Evolutionary conservation across 148 eudicot genomes (phyloP).

Genomic region (Rhododendron simsii): DNA sequence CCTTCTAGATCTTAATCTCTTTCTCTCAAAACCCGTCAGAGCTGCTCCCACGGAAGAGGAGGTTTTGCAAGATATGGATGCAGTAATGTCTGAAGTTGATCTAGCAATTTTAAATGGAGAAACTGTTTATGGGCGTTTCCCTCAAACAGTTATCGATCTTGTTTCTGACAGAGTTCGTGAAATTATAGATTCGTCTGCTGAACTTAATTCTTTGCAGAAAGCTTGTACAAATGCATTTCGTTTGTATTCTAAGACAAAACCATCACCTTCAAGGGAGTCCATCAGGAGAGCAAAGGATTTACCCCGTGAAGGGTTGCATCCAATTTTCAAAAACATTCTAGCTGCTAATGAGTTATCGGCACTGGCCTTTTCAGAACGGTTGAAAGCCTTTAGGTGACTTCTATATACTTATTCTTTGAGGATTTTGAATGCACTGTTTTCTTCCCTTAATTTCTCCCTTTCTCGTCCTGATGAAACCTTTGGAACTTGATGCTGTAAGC

Average conservation of each 20-base stretch:
- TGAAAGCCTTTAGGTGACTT: slow-evolving; percentile 76
- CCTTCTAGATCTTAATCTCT: slow-evolving; percentile 89
- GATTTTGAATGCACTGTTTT: not conserved
- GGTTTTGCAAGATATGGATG: slow-evolving; percentile 55
- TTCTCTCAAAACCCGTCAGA: slow-evolving; percentile 79
- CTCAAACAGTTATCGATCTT: slow-evolving; percentile 83
- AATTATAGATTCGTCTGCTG: slow-evolving; percentile 65
- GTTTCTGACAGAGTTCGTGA: slow-evolving; percentile 78
- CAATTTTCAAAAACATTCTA: slow-evolving; percentile 58
- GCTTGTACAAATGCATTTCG: slow-evolving; percentile 60
- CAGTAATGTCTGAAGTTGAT: slow-evolving; percentile 51
- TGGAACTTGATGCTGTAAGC: not conserved
- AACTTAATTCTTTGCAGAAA: slow-evolving; percentile 52
- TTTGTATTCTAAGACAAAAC: slow-evolving; percentile 63
- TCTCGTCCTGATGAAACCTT: not conserved
- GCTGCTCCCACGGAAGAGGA: slow-evolving; percentile 95
- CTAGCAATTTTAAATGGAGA: slow-evolving; percentile 71
- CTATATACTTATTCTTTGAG: not conserved
- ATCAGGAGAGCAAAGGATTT: slow-evolving; percentile 70
- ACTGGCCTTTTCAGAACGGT: slow-evolving; percentile 77
- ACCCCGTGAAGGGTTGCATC: slow-evolving; percentile 91
- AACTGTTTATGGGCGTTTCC: slow-evolving; percentile 85
- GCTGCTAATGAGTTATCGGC: slow-evolving; percentile 74
- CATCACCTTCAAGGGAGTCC: slow-evolving; percentile 75
- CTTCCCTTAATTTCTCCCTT: not conserved